phyloP scores from a whole-genome alignment of 1,284 basidiomycete genomes.

The Ganoderma multipileum region DNA sequence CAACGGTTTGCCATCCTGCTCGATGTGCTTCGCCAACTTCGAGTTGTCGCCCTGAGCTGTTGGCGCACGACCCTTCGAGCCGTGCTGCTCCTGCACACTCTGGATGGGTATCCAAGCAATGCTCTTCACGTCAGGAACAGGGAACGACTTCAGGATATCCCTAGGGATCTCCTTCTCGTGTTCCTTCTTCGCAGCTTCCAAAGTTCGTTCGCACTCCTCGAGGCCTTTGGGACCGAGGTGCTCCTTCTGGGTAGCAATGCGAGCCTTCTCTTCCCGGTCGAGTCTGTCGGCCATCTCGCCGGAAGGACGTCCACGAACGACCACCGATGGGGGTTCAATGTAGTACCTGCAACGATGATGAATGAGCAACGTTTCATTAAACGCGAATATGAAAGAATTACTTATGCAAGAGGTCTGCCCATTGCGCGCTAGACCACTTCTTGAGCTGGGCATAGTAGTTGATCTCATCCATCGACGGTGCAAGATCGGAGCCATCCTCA shows the following conservation, averaged over 20 bases:
- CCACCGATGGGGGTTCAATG: slow-evolving; percentile 72
- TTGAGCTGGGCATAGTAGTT: slow-evolving; percentile 73
- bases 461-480: slow-evolving; percentile 81
- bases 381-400: slow-evolving; percentile 43
- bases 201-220: slow-evolving; percentile 68
- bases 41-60: slow-evolving; percentile 31
- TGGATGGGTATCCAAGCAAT: slow-evolving; percentile 97
- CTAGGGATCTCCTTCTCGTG: slow-evolving; percentile 87
- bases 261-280: slow-evolving; percentile 83
- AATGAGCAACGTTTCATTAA: background rate
- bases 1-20: slow-evolving; percentile 70
- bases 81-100: slow-evolving; percentile 72
- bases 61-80: slow-evolving; percentile 47
- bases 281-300: slow-evolving; percentile 84
- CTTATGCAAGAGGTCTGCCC: slow-evolving; percentile 84
- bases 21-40: slow-evolving; percentile 70
- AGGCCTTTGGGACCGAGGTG: slow-evolving; percentile 85
- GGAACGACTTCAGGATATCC: slow-evolving; percentile 84
- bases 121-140: slow-evolving; percentile 86
- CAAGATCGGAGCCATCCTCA: slow-evolving; percentile 83
- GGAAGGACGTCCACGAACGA: slow-evolving; percentile 90
- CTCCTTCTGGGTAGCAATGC: slow-evolving; percentile 75
- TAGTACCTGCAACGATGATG: slow-evolving; percentile 66
- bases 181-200: slow-evolving; percentile 87
- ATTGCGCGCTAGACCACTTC: slow-evolving; percentile 79